Evolutionary conservation across 495 filamentous ascomycete species (phyloP), one percentile per base, ranked within the genome.

Genomic region (Trichocladium antarcticum): DNA sequence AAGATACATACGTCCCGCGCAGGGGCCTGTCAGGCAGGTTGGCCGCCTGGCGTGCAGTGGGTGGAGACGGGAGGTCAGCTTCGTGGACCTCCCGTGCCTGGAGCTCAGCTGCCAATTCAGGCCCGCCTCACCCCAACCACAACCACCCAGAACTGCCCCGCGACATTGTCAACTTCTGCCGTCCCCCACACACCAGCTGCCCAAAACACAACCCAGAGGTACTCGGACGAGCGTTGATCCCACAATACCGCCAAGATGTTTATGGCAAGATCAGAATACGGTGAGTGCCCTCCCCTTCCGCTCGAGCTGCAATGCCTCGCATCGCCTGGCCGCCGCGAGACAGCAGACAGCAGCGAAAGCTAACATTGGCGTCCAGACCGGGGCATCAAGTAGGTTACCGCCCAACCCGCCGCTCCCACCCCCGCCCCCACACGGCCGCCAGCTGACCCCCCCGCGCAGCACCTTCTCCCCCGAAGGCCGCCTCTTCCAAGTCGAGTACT

Each of bases 401-500:
- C 15, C 44, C 24, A n/a, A 36, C 36, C 20, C 29, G 10, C 27
- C 21, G 24, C 24, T 24, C 50, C 14, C 34, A 29, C 24, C 24
- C 24, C 24, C 4, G 8, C 14, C 38, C 37, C 12, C 38, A 41
- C 38, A 58, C 40, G 34, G 19, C 44, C 41, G 9, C 40, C 22
- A 37, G 29, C 27, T 6, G 5, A 4, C 31, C 31, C 11, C 35
- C 17, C 15, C 35, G 21, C 19, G 38, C 66, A 97, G 89, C 78
- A 98, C 92, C 78, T 98, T 98, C 84, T 98, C 92, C 57, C 92
- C 92, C 41, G 92, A 98, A 78, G 92, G 92, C 60, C 92, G 92
- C 73, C 84, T 98, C 68, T 98, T 98, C 81, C 92, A 98, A 77
- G 92, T 98, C 73, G 92, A 98, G 84, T 98, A 98, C 80, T 97